Conservation (phyloP, 192 early-diverging fungal species). For the Coemansia umbellata region DNA sequence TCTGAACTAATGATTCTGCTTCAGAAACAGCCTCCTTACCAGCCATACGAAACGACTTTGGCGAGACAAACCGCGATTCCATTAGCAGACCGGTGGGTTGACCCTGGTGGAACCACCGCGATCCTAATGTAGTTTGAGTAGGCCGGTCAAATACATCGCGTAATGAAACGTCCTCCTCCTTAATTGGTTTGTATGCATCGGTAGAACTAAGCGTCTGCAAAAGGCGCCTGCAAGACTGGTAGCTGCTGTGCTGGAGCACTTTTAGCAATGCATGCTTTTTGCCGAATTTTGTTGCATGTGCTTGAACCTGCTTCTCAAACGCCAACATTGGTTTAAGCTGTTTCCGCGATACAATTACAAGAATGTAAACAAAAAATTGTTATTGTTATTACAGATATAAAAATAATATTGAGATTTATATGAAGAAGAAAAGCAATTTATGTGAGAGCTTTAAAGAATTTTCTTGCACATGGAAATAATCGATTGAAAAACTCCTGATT, state of each 20-base stretch:
- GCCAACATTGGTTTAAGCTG: no score
- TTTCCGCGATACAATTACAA: no score
- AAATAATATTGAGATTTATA: no score
- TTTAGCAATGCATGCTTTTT: no score
- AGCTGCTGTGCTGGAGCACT: neutral
- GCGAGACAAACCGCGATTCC: conserved; percentile 47
- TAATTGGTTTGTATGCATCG: conserved; percentile 6
- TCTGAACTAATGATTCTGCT: conserved; percentile 30
- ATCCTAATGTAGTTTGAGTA: conserved; percentile 36
- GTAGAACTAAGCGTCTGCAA: conserved; percentile 14
- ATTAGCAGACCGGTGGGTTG: conserved; percentile 46
- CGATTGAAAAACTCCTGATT: no score
- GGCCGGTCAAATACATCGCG: conserved; percentile 48
- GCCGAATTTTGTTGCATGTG: no score
- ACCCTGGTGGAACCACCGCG: conserved; percentile 44
- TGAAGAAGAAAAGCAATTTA: no score
- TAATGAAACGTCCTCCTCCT: conserved; percentile 30
- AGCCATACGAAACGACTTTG: conserved; percentile 35
- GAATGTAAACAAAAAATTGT: no score
- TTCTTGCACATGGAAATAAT: no score
- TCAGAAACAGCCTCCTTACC: conserved; percentile 36
- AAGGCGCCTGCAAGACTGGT: neutral
- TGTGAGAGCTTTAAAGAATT: no score
- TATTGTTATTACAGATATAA: no score
- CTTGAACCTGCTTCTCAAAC: no score